Conservation (phyloP, 176 grass and related monocot genomes). For the Cenchrus purpureus region DNA sequence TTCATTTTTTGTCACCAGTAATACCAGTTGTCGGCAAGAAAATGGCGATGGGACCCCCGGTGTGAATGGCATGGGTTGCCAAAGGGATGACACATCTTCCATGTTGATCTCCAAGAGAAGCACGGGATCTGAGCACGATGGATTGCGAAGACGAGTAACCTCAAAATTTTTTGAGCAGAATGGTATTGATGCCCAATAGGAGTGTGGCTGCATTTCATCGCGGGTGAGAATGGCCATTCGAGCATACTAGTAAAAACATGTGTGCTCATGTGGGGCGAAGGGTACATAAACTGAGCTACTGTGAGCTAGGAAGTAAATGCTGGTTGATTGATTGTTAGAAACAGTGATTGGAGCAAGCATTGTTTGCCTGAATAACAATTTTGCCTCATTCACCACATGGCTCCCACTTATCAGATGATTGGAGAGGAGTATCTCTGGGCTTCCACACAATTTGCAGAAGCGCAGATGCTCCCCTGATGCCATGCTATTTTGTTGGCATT, state of each 20-base stretch:
- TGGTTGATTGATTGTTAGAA: slow-evolving; percentile 43
- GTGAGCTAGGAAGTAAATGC: slow-evolving; percentile 25
- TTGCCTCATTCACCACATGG: slow-evolving; percentile 47
- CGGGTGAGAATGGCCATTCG: background rate
- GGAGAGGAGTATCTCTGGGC: slow-evolving; percentile 82
- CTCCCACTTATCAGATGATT: slow-evolving; percentile 52
- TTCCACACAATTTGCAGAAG: slow-evolving; percentile 86
- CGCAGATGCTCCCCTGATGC: slow-evolving; percentile 71
- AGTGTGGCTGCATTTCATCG: slow-evolving; percentile 16
- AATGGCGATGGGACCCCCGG: slow-evolving; percentile 25
- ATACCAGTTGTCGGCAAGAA: slow-evolving; percentile 21
- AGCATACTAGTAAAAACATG: slow-evolving; percentile 22
- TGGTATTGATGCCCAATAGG: slow-evolving; percentile 52
- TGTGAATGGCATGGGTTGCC: slow-evolving; percentile 10
- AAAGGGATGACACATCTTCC: slow-evolving; percentile 24
- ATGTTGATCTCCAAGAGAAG: slow-evolving; percentile 19
- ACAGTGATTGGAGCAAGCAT: slow-evolving; percentile 52
- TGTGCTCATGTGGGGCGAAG: slow-evolving; percentile 26
- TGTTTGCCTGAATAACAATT: slow-evolving; percentile 53
- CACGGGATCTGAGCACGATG: slow-evolving; percentile 42
- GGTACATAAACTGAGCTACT: slow-evolving; percentile 35
- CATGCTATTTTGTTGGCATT: slow-evolving; percentile 63
- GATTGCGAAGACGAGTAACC: slow-evolving; percentile 41
- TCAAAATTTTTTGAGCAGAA: slow-evolving; percentile 41
- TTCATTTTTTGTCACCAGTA: slow-evolving; percentile 27